A percentile compares a stretch with the other conserved stretches of the same genome.
phyloP scores from a whole-genome alignment of 1,284 basidiomycete species.

The Trichosporon faecale region DNA sequence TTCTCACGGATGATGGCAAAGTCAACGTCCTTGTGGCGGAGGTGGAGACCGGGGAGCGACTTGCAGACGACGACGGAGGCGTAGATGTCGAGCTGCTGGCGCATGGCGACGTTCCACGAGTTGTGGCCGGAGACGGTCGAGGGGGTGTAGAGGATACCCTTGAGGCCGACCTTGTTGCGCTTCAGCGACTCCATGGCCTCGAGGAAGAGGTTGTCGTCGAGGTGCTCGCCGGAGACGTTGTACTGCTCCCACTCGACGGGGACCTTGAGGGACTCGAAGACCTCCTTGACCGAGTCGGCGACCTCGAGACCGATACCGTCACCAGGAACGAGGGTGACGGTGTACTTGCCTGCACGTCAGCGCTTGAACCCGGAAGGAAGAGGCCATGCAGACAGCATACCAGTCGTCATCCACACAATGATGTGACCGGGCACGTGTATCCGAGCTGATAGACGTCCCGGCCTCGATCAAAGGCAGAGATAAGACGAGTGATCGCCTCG shows the following conservation, averaged over 20 bases:
- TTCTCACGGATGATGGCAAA: slow-evolving; percentile 99
- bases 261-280: slow-evolving; percentile 94
- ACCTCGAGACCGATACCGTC: slow-evolving; percentile 98
- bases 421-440: neutral
- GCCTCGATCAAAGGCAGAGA: neutral
- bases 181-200: slow-evolving; percentile 95
- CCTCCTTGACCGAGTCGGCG: slow-evolving; percentile 97
- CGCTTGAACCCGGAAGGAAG: neutral
- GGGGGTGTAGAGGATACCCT: slow-evolving; percentile 98
- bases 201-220: slow-evolving; percentile 92
- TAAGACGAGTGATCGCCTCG: neutral
- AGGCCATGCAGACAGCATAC: neutral
- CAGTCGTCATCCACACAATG: neutral
- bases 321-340: slow-evolving; percentile 87
- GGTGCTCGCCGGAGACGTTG: slow-evolving; percentile 91
- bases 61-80: slow-evolving; percentile 98
- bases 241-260: slow-evolving; percentile 99
- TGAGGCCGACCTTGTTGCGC: slow-evolving; percentile 96
- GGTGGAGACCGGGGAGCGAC: slow-evolving; percentile 93
- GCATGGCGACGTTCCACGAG: slow-evolving; percentile 99
- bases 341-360: slow-evolving; percentile 50
- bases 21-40: slow-evolving; percentile 94
- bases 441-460: neutral
- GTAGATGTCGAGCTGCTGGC: slow-evolving; percentile 98
- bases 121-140: slow-evolving; percentile 95